Evolutionary conservation across 148 eudicot genomes (phyloP).

Genomic region (Camellia sinensis): DNA sequence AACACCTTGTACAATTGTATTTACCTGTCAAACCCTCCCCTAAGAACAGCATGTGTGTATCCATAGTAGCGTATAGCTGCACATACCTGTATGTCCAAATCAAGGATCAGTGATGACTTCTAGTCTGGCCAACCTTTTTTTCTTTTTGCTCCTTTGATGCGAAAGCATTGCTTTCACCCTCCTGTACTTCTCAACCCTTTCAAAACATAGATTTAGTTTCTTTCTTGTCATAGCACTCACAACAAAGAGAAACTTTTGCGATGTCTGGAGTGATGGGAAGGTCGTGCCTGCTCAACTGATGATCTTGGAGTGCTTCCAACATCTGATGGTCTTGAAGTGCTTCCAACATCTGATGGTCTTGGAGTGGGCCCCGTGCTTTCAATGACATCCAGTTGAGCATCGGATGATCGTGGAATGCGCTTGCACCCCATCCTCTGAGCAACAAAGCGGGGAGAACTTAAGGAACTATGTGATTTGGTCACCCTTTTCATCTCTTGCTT

Average conservation of each 20-base stretch:
- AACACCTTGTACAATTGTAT: background rate
- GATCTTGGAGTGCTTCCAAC: slow-evolving; percentile 37
- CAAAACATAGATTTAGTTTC: background rate
- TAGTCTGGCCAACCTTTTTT: background rate
- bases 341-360: slow-evolving; percentile 34
- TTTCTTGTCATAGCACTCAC: slow-evolving; percentile 16
- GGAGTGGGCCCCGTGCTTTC: slow-evolving; percentile 53
- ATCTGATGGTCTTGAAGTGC: slow-evolving; percentile 48
- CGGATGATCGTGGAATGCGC: slow-evolving; percentile 49
- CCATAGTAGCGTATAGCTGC: background rate
- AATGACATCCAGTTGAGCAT: slow-evolving; percentile 39
- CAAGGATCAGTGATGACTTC: background rate
- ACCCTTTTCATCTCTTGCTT: slow-evolving; percentile 74
- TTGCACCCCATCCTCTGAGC: slow-evolving; percentile 58
- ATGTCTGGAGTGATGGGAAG: slow-evolving; percentile 47
- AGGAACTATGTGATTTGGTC: slow-evolving; percentile 56
- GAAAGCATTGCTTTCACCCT: background rate
- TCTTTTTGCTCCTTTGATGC: background rate
- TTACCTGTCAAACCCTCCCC: background rate
- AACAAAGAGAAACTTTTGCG: slow-evolving; percentile 53
- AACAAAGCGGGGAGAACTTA: slow-evolving; percentile 52
- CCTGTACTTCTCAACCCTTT: background rate
- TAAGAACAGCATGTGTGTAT: background rate
- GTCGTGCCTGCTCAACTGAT: slow-evolving; percentile 43
- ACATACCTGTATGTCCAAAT: background rate